Evolutionary conservation across 352 stramenopile species (phyloP), one percentile per base, ranked within the genome.

Genomic region (Globisporangium spinosum): DNA sequence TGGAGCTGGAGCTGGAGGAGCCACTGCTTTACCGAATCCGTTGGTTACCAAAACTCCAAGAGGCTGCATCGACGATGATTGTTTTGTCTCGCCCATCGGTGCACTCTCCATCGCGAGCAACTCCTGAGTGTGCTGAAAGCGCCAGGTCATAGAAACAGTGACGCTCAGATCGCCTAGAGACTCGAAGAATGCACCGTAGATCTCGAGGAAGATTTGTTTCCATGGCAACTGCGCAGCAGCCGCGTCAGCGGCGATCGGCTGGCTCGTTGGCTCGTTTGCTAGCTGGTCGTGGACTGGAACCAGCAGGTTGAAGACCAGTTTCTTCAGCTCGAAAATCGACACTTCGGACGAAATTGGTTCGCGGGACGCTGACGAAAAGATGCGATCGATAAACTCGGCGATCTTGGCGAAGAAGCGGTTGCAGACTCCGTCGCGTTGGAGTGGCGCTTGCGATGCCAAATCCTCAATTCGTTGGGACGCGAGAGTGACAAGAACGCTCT

Each of bases 281-380:
- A 92, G 35, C 5, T 68, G 55, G 45, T 85, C 74, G 55, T 91
- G 83, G 23, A 91, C 69, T 7, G 82, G 79, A 3, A 91, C 64
- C 29, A 93, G 67, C 12, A 70, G 47, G 23, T 65, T 71, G 58
- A 83, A 89, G n/a, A 91, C 59, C 2, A 72, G 61, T 23, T 82
- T 87, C 72, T 93, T 91, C 9, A 93, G 62, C 56, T 93, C 85
- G 12, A 73, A 78, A 17, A 76, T 78, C 29, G 83, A 90, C n/a
- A 90, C 65, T 6, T 59, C 10, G 1, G 55, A n/a, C 20, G 17
- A 15, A 3, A 34, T 13, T 60, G 34, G 17, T n/a, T 17, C 27
- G 65, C 67, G 69, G 43, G 43, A 51, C 10, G 67, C 22, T 8
- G 69, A 76, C 20, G 64, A 62, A 59, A 90, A 93, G 0, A 93